Evolutionary conservation across 441 rosid species (phyloP).

Genomic region (Croton setiger): DNA sequence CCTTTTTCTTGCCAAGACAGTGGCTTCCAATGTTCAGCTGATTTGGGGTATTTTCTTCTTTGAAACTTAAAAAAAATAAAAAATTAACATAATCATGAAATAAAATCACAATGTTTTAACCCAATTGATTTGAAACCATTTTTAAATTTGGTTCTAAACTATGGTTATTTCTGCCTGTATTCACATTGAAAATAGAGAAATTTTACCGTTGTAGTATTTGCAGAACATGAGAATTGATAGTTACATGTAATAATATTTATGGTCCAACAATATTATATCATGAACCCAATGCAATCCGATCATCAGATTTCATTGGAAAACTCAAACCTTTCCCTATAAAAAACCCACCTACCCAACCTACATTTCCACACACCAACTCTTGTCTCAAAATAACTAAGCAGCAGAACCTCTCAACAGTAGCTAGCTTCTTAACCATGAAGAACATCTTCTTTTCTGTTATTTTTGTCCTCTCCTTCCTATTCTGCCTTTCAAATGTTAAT

Average conservation of each 20-base stretch:
- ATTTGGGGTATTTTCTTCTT: background rate
- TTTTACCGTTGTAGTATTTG: too few relatives aligned
- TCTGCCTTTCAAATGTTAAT: constrained; percentile 1
- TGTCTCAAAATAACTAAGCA: background rate
- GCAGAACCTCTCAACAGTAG: background rate
- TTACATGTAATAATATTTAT: too few relatives aligned
- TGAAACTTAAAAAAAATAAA: too few relatives aligned
- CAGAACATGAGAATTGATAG: too few relatives aligned
- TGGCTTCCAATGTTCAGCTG: background rate
- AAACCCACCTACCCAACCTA: background rate
- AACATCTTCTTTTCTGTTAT: constrained; percentile 14
- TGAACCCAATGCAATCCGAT: constrained; percentile 1
- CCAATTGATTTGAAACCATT: too few relatives aligned
- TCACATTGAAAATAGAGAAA: too few relatives aligned
- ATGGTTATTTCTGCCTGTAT: too few relatives aligned
- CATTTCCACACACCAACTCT: background rate
- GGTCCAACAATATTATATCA: background rate
- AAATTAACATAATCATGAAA: too few relatives aligned
- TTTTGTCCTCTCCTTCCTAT: constrained; percentile 16
- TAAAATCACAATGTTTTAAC: too few relatives aligned
- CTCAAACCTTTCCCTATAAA: background rate
- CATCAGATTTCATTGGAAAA: constrained; percentile 1
- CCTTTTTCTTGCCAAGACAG: background rate
- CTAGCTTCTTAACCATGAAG: constrained; percentile 19
- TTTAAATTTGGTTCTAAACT: too few relatives aligned